These are phyloP conservation scores for Primulina tabacum DNA, from an alignment of 257 asterid genomes.

Conservation along the genomic window DNA sequence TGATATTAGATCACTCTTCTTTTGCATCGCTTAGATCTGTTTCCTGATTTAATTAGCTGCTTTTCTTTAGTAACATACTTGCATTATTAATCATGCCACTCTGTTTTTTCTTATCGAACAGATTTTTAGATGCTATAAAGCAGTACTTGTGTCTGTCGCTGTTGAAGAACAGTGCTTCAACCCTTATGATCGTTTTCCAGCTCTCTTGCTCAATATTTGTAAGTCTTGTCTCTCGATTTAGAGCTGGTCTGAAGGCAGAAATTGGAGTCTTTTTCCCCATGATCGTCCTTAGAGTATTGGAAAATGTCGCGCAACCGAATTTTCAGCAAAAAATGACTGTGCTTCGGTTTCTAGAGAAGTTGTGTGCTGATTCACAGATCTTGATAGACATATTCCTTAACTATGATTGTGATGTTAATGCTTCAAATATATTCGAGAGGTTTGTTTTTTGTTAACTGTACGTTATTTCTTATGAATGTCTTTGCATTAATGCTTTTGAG, in stretches of 20 bases:
- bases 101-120: constrained; percentile 37
- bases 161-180: constrained; percentile 94
- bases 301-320: constrained; percentile 93
- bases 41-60: constrained; percentile 12
- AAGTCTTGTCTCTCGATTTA: constrained; percentile 89
- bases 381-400: constrained; percentile 96
- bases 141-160: constrained; percentile 93
- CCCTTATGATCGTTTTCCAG: constrained; percentile 93
- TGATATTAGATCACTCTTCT: constrained; percentile 9
- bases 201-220: constrained; percentile 98
- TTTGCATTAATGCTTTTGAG: constrained; percentile 19
- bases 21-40: not conserved
- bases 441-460: constrained; percentile 30
- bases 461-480: constrained; percentile 18
- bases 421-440: constrained; percentile 99
- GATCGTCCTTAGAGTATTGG: constrained; percentile 92
- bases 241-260: constrained; percentile 97
- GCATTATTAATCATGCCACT: constrained; percentile 19
- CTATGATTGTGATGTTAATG: constrained; percentile 98
- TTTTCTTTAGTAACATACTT: not conserved
- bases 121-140: constrained; percentile 96
- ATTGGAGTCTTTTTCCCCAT: constrained; percentile 98
- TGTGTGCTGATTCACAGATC: constrained; percentile 87
- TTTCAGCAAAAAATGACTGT: constrained; percentile 99
- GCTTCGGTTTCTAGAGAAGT: constrained; percentile 91